Percentiles rank a stretch among this genome's conserved stretches.
Conservation (phyloP, 176 grass and related monocot species). For the Oryza punctata region DNA sequence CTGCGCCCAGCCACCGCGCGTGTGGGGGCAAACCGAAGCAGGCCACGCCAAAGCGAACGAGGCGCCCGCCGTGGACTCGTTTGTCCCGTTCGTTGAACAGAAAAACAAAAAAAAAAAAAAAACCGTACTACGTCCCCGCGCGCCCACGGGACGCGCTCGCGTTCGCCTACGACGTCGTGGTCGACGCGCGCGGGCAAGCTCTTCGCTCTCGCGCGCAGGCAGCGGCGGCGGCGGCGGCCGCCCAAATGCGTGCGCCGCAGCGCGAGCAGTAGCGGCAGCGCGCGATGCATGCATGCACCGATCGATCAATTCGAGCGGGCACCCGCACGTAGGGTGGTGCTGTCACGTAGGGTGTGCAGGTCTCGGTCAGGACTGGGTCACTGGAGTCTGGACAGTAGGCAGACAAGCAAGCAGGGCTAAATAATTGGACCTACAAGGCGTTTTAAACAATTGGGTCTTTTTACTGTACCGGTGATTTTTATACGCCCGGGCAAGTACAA, state of each 20-base stretch:
- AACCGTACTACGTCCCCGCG: neutral
- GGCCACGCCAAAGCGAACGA: conserved; percentile 19
- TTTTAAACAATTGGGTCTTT: conserved; percentile 8
- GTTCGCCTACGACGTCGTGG: neutral
- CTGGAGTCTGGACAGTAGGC: neutral
- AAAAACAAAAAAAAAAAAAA: no score
- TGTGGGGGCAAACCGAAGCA: neutral
- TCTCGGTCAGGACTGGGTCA: neutral
- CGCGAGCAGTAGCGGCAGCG: neutral
- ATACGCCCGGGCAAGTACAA: neutral
- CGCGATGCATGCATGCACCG: neutral
- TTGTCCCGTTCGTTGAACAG: conserved; percentile 42
- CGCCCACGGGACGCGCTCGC: no score
- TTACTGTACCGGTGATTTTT: conserved; percentile 24
- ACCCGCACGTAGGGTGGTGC: no score
- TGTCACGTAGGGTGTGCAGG: neutral
- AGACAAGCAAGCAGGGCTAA: neutral
- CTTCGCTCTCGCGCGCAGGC: neutral
- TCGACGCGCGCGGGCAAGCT: no score
- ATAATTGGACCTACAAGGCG: neutral
- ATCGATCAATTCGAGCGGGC: neutral
- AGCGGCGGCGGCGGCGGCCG: neutral
- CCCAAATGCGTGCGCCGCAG: neutral
- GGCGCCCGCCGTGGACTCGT: conserved; percentile 39
- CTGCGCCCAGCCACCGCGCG: neutral